phyloP scores from a whole-genome alignment of 257 asterid genomes.

The Eustoma russellianum region DNA sequence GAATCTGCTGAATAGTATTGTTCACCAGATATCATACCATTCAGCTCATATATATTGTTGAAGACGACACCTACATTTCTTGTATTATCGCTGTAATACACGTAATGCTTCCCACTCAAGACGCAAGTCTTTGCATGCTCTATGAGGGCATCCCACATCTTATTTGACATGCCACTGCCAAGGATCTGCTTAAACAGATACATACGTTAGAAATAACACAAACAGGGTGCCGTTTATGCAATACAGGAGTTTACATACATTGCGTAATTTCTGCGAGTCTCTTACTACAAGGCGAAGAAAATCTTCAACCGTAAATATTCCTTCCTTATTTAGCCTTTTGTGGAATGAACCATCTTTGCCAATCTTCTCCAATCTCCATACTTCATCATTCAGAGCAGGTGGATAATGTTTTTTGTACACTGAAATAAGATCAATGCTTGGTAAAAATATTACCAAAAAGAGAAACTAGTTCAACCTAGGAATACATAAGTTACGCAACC shows the following conservation, averaged over 20 bases:
- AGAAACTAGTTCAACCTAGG: conserved; percentile 2
- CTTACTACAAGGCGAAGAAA: conserved; percentile 87
- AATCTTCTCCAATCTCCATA: conserved; percentile 99
- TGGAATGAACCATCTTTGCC: conserved; percentile 99
- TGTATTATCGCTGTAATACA: conserved; percentile 75
- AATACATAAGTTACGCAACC: conserved; percentile 13
- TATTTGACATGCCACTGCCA: conserved; percentile 98
- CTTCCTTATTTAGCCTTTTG: conserved; percentile 76
- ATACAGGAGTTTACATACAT: conserved; percentile 31
- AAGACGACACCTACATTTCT: conserved; percentile 77
- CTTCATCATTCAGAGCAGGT: conserved; percentile 84
- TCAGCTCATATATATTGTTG: conserved; percentile 84
- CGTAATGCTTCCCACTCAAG: conserved; percentile 84
- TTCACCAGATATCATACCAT: conserved; percentile 76
- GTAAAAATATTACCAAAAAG: conserved; percentile 1
- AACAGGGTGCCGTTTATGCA: not conserved
- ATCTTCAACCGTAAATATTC: conserved; percentile 76
- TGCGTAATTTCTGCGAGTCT: conserved; percentile 84
- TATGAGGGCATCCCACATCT: conserved; percentile 96
- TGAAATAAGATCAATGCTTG: conserved; percentile 22
- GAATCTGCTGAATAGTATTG: conserved; percentile 78
- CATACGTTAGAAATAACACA: not conserved
- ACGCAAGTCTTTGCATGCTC: conserved; percentile 95
- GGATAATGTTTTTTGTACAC: conserved; percentile 99
- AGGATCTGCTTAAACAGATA: conserved; percentile 48